Conservation (phyloP, 352 stramenopile species). For the Globisporangium barbulae region DNA sequence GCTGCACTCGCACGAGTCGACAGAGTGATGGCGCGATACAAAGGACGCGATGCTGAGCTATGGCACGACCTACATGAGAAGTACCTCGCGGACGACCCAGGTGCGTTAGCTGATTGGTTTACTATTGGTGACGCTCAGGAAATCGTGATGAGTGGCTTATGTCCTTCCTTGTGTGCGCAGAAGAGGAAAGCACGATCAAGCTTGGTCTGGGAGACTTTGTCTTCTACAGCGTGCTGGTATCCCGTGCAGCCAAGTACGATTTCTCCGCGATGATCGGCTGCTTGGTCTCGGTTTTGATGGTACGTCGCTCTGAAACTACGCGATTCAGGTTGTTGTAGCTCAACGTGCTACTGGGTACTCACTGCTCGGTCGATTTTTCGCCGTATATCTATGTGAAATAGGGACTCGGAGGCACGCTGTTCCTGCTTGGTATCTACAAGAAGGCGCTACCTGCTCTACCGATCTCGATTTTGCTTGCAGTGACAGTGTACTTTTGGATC, state of each 20-base stretch:
- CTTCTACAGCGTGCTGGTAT: slow-evolving; percentile 98
- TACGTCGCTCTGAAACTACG: slow-evolving; percentile 21
- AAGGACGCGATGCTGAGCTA: slow-evolving; percentile 63
- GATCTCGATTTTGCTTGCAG: slow-evolving; percentile 89
- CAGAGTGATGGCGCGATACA: slow-evolving; percentile 73
- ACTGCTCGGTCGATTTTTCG: slow-evolving; percentile 11
- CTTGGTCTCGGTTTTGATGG: slow-evolving; percentile 92
- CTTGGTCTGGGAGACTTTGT: slow-evolving; percentile 98
- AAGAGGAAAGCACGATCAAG: slow-evolving; percentile 88
- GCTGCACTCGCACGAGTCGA: slow-evolving; percentile 58
- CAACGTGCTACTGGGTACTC: background rate
- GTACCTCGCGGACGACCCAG: slow-evolving; percentile 56
- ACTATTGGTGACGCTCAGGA: background rate
- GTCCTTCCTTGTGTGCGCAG: slow-evolving; percentile 18
- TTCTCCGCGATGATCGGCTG: slow-evolving; percentile 95
- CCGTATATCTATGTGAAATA: slow-evolving; percentile 20
- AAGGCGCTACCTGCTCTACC: slow-evolving; percentile 95
- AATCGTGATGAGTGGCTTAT: background rate
- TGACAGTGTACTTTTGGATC: slow-evolving; percentile 83
- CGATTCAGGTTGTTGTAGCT: background rate
- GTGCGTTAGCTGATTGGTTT: slow-evolving; percentile 20
- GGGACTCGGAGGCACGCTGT: slow-evolving; percentile 92
- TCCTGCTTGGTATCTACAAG: slow-evolving; percentile 95
- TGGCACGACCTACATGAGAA: slow-evolving; percentile 79
- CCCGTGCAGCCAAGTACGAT: slow-evolving; percentile 94